These are phyloP conservation scores for Conticribra guillardii DNA, from an alignment of 108 stramenopile species.

Conservation along the genomic window DNA sequence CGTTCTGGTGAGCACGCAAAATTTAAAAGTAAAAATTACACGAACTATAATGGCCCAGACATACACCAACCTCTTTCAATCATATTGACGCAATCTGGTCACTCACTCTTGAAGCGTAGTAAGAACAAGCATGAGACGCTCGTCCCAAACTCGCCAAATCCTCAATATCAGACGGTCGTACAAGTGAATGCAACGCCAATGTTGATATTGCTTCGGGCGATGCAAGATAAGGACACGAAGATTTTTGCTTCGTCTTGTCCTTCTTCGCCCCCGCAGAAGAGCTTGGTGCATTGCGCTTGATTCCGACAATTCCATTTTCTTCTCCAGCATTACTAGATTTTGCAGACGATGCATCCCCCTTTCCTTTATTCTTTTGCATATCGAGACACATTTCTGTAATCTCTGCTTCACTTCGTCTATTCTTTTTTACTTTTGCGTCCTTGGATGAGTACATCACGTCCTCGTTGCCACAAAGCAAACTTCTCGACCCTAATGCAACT, in stretches of 20 bases:
- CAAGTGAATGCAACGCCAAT: conserved; percentile 84
- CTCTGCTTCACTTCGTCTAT: conserved; percentile 57
- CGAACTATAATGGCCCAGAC: too few relatives aligned
- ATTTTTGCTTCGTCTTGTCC: conserved; percentile 14
- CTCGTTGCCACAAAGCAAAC: conserved; percentile 83
- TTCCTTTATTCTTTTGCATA: conserved; percentile 72
- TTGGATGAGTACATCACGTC: conserved; percentile 45
- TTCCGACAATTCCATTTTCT: not conserved
- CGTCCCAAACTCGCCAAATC: conserved; percentile 80
- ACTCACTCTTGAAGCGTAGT: conserved; percentile 86
- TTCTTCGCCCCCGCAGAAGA: not conserved
- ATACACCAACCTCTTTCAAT: too few relatives aligned
- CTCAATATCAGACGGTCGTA: conserved; percentile 88
- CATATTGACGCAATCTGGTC: too few relatives aligned
- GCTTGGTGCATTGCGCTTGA: not conserved
- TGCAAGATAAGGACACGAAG: conserved; percentile 70
- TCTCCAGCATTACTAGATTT: not conserved
- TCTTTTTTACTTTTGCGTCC: conserved; percentile 6
- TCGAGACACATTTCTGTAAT: conserved; percentile 94
- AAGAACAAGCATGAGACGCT: conserved; percentile 84
- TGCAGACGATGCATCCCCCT: not conserved
- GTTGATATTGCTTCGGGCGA: conserved; percentile 65
- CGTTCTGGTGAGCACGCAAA: too few relatives aligned
- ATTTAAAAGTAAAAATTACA: too few relatives aligned
- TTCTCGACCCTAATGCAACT: conserved; percentile 88